phyloP scores from a whole-genome alignment of 352 stramenopile genomes.

The Phytophthora citrophthora region DNA sequence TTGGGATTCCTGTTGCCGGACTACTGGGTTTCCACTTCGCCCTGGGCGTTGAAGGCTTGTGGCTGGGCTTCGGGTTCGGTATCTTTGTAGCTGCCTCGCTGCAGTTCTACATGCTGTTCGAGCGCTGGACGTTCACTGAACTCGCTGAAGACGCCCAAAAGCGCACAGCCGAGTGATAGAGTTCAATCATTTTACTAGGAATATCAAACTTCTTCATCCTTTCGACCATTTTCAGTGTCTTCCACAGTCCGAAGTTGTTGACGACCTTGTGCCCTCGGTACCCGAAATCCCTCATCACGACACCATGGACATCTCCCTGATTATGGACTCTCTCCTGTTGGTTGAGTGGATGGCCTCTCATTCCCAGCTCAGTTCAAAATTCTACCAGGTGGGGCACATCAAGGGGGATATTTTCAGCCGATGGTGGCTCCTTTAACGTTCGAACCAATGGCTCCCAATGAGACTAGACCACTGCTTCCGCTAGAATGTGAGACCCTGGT shows the following conservation, averaged over 20 bases:
- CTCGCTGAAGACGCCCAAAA: too few species aligned
- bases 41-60: not conserved
- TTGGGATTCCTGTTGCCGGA: not conserved
- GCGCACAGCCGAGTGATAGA: too few species aligned
- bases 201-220: too few species aligned
- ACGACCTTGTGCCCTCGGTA: not conserved
- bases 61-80: not conserved
- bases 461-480: not conserved
- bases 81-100: not conserved
- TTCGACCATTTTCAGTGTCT: not conserved
- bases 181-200: too few species aligned
- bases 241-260: not conserved
- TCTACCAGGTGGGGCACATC: not conserved
- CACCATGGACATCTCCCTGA: not conserved
- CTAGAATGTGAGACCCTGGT: not conserved
- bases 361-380: not conserved
- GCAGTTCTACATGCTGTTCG: not conserved
- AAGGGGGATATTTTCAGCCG: not conserved
- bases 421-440: not conserved
- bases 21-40: not conserved
- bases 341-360: not conserved
- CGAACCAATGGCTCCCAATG: not conserved
- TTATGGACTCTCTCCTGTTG: not conserved
- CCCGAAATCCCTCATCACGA: not conserved
- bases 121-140: not conserved